Percentiles rank a stretch among this genome's conserved stretches.
These are phyloP conservation scores for Gamarada debralockiae DNA, from an alignment of 495 filamentous ascomycete genomes.

Conservation along the genomic window DNA sequence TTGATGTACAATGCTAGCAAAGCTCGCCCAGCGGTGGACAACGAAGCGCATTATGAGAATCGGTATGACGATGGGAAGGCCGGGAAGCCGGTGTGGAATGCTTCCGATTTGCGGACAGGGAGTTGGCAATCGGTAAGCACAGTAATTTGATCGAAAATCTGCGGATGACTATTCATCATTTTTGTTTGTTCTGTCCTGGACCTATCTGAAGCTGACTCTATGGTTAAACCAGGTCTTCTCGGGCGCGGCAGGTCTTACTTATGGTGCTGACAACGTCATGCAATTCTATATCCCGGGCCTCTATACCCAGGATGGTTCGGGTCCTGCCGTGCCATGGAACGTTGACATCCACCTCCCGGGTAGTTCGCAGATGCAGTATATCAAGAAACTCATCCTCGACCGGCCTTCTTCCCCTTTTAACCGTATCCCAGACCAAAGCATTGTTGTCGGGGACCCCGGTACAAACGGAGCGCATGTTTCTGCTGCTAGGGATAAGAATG, in stretches of 20 bases:
- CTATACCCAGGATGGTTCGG: background rate
- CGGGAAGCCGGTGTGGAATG: background rate
- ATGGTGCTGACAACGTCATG: background rate
- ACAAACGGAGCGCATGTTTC: background rate
- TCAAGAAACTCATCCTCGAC: background rate
- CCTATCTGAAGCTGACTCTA: background rate
- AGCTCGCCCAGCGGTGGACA: background rate
- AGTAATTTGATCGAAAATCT: no score
- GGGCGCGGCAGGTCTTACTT: background rate
- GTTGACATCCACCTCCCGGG: background rate
- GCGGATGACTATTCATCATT: no score
- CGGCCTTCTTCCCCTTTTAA: background rate
- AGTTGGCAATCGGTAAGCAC: background rate
- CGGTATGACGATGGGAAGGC: background rate
- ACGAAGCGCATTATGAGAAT: background rate
- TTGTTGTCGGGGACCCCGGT: no score
- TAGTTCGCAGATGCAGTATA: background rate
- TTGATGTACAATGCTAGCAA: background rate
- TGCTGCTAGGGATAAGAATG: background rate
- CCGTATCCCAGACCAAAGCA: background rate
- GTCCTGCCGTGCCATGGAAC: background rate
- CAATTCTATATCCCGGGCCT: background rate
- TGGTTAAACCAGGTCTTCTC: background rate
- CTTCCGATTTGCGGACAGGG: background rate
- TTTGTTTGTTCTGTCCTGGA: no score